phyloP scores from a whole-genome alignment of 352 stramenopile species.

The Phytophthora sojae region DNA sequence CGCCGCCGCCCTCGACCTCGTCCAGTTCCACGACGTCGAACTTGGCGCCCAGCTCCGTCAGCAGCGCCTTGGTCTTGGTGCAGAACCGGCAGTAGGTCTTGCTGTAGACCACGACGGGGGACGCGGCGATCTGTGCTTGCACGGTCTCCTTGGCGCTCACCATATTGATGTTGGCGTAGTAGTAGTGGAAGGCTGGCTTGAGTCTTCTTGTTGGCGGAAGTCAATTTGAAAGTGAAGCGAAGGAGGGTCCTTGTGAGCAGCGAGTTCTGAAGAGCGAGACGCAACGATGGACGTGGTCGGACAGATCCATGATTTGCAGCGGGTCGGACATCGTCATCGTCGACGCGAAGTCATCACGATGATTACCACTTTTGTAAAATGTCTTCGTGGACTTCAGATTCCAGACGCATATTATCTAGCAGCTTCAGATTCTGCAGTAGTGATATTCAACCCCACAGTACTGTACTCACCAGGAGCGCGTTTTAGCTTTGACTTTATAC shows the following conservation, averaged over 20 bases:
- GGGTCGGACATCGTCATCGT: neutral
- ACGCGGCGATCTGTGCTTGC: conserved; percentile 50
- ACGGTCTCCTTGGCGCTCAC: conserved; percentile 60
- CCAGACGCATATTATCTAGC: too few species aligned
- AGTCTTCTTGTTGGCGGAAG: neutral
- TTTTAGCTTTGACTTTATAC: too few species aligned
- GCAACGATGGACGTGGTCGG: too few species aligned
- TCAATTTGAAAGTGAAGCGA: neutral
- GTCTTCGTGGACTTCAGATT: too few species aligned
- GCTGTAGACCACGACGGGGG: conserved; percentile 83
- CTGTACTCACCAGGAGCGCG: too few species aligned
- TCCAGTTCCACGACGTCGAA: conserved; percentile 70
- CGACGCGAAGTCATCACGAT: neutral
- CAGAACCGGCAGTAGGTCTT: conserved; percentile 97
- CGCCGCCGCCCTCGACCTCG: conserved; percentile 47
- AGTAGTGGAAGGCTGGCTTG: neutral
- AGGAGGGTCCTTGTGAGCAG: neutral
- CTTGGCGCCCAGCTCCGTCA: conserved; percentile 52
- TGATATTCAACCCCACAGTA: too few species aligned
- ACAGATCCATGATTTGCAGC: too few species aligned
- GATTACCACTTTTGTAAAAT: neutral
- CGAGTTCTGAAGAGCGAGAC: too few species aligned
- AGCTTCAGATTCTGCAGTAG: neutral
- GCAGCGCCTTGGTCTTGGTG: conserved; percentile 66
- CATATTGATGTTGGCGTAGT: conserved; percentile 33